A percentile compares a stretch with the other conserved stretches of the same genome.
Conservation (phyloP, 331 rosid species). For the Acacia concinna region DNA sequence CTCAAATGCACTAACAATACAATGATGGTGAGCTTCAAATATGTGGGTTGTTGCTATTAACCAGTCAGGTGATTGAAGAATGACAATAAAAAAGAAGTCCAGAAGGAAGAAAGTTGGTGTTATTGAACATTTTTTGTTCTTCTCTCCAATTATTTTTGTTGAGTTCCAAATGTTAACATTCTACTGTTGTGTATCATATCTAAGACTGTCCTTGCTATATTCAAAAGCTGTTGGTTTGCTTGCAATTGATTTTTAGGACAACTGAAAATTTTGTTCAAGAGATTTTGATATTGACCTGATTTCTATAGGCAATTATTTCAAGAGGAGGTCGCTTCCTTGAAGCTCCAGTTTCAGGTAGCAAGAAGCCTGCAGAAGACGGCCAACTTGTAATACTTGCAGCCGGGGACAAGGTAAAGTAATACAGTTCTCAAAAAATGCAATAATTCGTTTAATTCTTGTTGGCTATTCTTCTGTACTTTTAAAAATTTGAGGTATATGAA, state of each 20-base stretch:
- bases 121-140: neutral
- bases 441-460: slow-evolving; percentile 2
- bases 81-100: neutral
- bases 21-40: neutral
- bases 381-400: slow-evolving; percentile 88
- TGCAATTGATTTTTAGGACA: neutral
- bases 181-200: neutral
- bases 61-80: neutral
- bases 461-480: neutral
- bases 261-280: slow-evolving; percentile 6
- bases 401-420: slow-evolving; percentile 61
- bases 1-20: neutral
- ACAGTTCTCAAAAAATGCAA: neutral
- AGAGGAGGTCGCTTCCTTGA: slow-evolving; percentile 73
- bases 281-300: slow-evolving; percentile 26
- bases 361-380: slow-evolving; percentile 99
- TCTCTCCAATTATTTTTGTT: neutral
- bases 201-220: slow-evolving; percentile 19
- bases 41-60: neutral
- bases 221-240: slow-evolving; percentile 15
- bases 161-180: neutral
- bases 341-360: slow-evolving; percentile 94
- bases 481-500: slow-evolving; percentile 23
- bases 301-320: slow-evolving; percentile 57
- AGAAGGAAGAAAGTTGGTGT: neutral